Base-by-base conservation (phyloP, 768 basidiomycete genomes). In the Tylopilus plumbeoviolaceoides region DNA sequence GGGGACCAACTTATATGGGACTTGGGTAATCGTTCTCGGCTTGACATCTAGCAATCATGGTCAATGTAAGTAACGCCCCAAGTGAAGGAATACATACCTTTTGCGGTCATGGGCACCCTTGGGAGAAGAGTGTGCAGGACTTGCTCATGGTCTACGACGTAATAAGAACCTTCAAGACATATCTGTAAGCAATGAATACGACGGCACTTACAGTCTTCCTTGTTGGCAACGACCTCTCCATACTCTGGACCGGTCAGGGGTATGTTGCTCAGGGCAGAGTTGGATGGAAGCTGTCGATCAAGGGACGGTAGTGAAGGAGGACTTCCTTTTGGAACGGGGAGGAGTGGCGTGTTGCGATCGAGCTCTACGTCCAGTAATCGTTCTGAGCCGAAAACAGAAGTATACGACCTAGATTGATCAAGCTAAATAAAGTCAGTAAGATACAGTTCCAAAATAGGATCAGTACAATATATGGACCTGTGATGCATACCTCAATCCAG, bases 301-400 rank as follows among this genome's bases (percentile, higher is more conserved):
- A 69, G 64, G 23, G 68, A 54, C 14, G 68, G 67, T 1, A 71
- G 46, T 3, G 60, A 48, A 36, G 58, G 60, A 25, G 63, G 51
- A 44, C 50, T 56, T 27, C 63, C 55, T 30, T 57, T 57, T 0
- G 59, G 56, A 18, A 60, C 59, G 5, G 72, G 68, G n/a, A 73
- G 67, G 4, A 80, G 60, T 44, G 70, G 67, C 2, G 69, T 74
- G 38, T 70, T 67, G 15, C 75, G 72, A 50, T 78, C 74, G 11
- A 80, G 71, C 49, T 79, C 78, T 18, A 79, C 65, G 51, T 80
- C 78, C 38, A 80, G 61, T 12, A 80, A 63, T 53, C 81, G 80
- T 54, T 80, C 75, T 28, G 76, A 79, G 7, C 78, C 80, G 0
- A 72, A 56, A 12, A 67, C 72, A 12, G 79, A 68, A 30, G 58